phyloP scores from a whole-genome alignment of 495 filamentous ascomycete genomes.

The Eremomyces bilateralis region DNA sequence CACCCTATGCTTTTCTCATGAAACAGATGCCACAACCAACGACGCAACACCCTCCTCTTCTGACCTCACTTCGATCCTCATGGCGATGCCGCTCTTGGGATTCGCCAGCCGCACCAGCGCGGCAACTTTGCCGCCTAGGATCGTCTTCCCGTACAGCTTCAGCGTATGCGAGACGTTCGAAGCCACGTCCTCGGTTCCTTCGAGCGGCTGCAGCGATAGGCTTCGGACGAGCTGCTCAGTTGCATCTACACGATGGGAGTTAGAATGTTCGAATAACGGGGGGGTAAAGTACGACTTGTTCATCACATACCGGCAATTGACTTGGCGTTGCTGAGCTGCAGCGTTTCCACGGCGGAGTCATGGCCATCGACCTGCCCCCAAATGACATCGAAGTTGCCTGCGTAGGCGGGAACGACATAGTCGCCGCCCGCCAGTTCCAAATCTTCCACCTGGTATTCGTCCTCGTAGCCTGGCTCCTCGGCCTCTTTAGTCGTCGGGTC shows the following conservation, averaged over 20 bases:
- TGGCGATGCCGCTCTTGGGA: slow-evolving; percentile 76
- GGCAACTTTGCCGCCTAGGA: slow-evolving; percentile 74
- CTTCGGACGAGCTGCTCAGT: slow-evolving; percentile 74
- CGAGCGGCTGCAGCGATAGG: slow-evolving; percentile 79
- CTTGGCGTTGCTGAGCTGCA: slow-evolving; percentile 76
- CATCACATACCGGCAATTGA: slow-evolving; percentile 80
- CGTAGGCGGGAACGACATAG: slow-evolving; percentile 82
- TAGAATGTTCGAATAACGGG: slow-evolving; percentile 1
- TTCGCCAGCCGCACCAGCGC: slow-evolving; percentile 83
- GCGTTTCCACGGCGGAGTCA: slow-evolving; percentile 76
- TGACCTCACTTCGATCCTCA: slow-evolving; percentile 73
- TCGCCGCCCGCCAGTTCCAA: slow-evolving; percentile 81
- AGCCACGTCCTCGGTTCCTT: slow-evolving; percentile 79
- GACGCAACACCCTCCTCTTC: slow-evolving; percentile 85
- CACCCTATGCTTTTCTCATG: slow-evolving; percentile 23
- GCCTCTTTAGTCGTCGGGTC: slow-evolving; percentile 87
- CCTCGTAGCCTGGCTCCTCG: slow-evolving; percentile 81
- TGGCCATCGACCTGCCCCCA: slow-evolving; percentile 93
- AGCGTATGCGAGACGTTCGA: slow-evolving; percentile 75
- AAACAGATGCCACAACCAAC: slow-evolving; percentile 64
- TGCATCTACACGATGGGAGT: slow-evolving; percentile 52
- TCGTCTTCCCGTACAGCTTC: slow-evolving; percentile 89
- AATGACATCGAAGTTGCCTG: slow-evolving; percentile 86
- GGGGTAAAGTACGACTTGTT: too few relatives aligned
- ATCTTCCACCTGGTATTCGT: slow-evolving; percentile 93